A percentile compares a stretch with the other conserved stretches of the same genome.
These are phyloP conservation scores for Leccinellum luteum DNA, from an alignment of 768 basidiomycete species.

Conservation along the genomic window DNA sequence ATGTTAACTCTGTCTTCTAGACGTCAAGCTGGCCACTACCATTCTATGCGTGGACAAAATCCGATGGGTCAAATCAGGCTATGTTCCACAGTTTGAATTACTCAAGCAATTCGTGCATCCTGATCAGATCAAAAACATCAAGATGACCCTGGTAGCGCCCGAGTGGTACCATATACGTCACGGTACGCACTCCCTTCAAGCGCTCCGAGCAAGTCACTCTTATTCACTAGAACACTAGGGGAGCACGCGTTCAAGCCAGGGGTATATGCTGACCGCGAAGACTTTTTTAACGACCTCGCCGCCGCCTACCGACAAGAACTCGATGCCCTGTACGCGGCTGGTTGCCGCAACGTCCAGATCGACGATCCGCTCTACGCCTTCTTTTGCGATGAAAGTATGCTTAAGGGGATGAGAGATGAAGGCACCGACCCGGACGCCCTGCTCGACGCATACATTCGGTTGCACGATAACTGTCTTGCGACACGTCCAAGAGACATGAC, in stretches of 20 bases:
- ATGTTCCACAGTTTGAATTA: slow-evolving; percentile 55
- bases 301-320: not conserved
- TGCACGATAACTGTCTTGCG: not conserved
- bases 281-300: slow-evolving; percentile 40
- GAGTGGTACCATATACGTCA: slow-evolving; percentile 71
- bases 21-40: slow-evolving; percentile 19
- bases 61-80: not conserved
- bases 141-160: slow-evolving; percentile 69
- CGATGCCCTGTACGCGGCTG: not conserved
- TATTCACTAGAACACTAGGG: not conserved
- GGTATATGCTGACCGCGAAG: slow-evolving; percentile 30
- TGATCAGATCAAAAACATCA: slow-evolving; percentile 42
- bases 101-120: slow-evolving; percentile 50
- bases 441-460: not conserved
- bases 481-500: not conserved
- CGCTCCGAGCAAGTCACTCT: not conserved
- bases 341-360: not conserved
- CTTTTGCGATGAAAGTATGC: not conserved
- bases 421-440: not conserved
- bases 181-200: slow-evolving; percentile 35
- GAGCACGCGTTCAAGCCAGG: not conserved
- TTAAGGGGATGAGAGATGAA: not conserved
- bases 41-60: slow-evolving; percentile 28
- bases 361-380: not conserved
- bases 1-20: slow-evolving; percentile 1